phyloP scores from a whole-genome alignment of 768 basidiomycete genomes.

The Pleurotus sapidus region DNA sequence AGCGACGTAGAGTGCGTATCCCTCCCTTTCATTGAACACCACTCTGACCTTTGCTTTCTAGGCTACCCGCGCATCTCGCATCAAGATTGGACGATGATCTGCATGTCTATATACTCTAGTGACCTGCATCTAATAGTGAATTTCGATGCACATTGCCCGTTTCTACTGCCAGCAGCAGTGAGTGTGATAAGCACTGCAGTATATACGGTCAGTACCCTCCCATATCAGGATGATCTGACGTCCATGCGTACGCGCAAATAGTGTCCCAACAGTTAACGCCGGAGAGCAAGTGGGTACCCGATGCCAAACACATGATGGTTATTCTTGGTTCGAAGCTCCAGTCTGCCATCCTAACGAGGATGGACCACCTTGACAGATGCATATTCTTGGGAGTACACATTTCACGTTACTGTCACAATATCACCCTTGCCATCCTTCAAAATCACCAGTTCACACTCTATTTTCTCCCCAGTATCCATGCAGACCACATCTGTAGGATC shows the following conservation, averaged over 20 bases:
- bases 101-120: conserved; percentile 10
- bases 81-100: conserved; percentile 30
- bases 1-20: conserved; percentile 75
- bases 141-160: neutral
- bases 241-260: no score
- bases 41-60: conserved; percentile 19
- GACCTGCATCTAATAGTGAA: neutral
- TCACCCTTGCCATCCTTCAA: conserved; percentile 89
- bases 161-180: neutral
- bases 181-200: no score
- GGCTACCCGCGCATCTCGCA: conserved; percentile 41
- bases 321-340: no score
- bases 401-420: conserved; percentile 82
- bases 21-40: neutral
- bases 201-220: no score
- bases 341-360: no score
- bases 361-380: no score
- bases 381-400: neutral
- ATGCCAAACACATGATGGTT: no score
- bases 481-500: conserved; percentile 92
- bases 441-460: conserved; percentile 90
- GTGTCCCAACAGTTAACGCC: no score
- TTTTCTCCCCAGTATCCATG: conserved; percentile 87
- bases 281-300: no score
- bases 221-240: no score